Evolutionary conservation across 2,329 filamentous ascomycete genomes (phyloP).

Genomic region (Claviceps paspali): DNA sequence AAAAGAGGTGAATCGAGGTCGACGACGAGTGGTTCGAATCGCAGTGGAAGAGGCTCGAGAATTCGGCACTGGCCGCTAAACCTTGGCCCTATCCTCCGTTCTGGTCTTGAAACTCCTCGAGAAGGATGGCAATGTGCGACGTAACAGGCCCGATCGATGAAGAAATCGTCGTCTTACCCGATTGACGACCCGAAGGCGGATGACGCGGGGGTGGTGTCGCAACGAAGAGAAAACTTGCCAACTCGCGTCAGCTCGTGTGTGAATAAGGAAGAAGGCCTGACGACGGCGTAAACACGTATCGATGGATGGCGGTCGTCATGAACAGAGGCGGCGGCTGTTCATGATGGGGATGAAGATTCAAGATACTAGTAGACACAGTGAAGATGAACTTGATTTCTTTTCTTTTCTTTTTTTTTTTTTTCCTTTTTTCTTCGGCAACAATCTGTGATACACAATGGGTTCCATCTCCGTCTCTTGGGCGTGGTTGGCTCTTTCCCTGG

Average conservation of each 20-base stretch:
- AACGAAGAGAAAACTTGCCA: conserved; percentile 2
- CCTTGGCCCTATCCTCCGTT: conserved; percentile 1
- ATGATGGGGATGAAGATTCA: background rate
- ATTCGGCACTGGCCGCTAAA: conserved; percentile 1
- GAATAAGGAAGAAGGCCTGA: too few relatives aligned
- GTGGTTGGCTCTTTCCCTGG: background rate
- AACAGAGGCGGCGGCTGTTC: background rate
- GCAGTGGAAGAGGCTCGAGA: background rate
- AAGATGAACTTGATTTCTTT: too few relatives aligned
- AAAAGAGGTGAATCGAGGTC: too few relatives aligned
- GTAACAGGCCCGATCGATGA: too few relatives aligned
- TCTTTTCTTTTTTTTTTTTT: too few relatives aligned
- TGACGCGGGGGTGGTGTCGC: too few relatives aligned
- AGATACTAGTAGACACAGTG: too few relatives aligned
- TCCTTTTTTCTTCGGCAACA: too few relatives aligned
- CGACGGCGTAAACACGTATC: conserved; percentile 4
- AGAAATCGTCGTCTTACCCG: too few relatives aligned
- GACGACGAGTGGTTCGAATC: too few relatives aligned
- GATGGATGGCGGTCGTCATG: background rate
- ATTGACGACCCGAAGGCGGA: too few relatives aligned
- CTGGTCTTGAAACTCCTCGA: background rate
- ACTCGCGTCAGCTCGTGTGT: conserved; percentile 9
- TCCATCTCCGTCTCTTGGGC: background rate
- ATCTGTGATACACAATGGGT: background rate
- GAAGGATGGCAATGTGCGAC: background rate